Evolutionary conservation across 768 basidiomycete species (phyloP).

Genomic region (Agaricus subrufescens): DNA sequence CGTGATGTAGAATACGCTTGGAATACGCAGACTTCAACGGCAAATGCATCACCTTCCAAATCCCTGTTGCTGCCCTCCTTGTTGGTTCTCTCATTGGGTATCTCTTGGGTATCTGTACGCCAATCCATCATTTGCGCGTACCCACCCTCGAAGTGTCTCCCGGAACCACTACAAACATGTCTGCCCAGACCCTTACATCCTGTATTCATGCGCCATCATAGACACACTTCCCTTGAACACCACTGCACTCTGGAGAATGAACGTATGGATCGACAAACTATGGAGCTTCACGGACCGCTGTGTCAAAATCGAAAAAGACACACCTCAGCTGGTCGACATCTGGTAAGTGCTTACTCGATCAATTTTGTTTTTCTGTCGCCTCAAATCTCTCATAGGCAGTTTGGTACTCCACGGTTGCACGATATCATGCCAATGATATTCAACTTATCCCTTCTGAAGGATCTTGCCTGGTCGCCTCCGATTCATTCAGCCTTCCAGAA

Average conservation of each 20-base stretch:
- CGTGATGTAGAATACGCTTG: constrained; percentile 27
- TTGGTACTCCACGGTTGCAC: constrained; percentile 39
- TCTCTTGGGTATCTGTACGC: neutral
- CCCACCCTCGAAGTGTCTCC: constrained; percentile 39
- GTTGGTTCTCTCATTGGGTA: constrained; percentile 33
- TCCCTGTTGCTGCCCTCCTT: constrained; percentile 51
- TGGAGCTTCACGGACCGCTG: constrained; percentile 38
- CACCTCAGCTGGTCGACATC: constrained; percentile 44
- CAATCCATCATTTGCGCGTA: constrained; percentile 18
- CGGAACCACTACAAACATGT: constrained; percentile 39
- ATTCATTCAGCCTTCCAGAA: constrained; percentile 42
- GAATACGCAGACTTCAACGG: too few relatives aligned
- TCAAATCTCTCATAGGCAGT: constrained; percentile 34
- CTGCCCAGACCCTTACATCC: constrained; percentile 32
- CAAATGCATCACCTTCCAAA: constrained; percentile 16
- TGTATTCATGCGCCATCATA: constrained; percentile 21
- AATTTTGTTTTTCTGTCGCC: neutral
- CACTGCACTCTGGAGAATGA: constrained; percentile 31
- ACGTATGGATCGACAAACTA: constrained; percentile 43
- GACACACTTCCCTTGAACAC: constrained; percentile 4
- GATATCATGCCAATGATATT: constrained; percentile 31
- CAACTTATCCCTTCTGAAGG: constrained; percentile 22
- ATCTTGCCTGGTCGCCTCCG: constrained; percentile 61
- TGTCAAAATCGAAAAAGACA: constrained; percentile 35
- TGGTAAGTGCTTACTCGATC: constrained; percentile 29